Evolutionary conservation across 1,139 yeast species (phyloP).

Genomic region (Protomyces lactucae-debilis): DNA sequence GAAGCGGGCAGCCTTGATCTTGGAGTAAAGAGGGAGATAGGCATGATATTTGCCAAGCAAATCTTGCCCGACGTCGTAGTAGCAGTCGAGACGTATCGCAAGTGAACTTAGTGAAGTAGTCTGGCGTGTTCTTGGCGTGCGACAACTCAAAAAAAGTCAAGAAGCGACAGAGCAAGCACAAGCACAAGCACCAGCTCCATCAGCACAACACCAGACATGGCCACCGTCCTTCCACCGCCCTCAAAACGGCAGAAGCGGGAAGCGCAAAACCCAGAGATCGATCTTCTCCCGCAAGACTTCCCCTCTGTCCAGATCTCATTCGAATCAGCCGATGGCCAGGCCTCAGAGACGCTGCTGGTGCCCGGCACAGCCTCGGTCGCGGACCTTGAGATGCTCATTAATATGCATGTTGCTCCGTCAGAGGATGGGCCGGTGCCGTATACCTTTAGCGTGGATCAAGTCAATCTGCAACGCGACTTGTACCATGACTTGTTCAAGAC

Average conservation of each 20-base stretch:
- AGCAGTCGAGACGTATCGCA: too few relatives aligned
- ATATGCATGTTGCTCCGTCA: conserved; percentile 48
- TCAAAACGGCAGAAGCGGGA: conserved; percentile 81
- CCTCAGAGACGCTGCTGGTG: conserved; percentile 76
- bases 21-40: too few relatives aligned
- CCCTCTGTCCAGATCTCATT: conserved; percentile 85
- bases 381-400: conserved; percentile 81
- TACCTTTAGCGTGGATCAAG: conserved; percentile 53
- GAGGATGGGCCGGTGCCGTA: conserved; percentile 89
- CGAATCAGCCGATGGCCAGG: conserved; percentile 70
- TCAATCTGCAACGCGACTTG: conserved; percentile 71
- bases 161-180: too few relatives aligned
- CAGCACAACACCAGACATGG: conserved; percentile 46
- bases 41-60: too few relatives aligned
- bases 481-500: conserved; percentile 80
- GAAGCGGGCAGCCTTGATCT: too few relatives aligned
- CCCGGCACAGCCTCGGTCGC: conserved; percentile 85
- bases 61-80: too few relatives aligned
- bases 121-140: too few relatives aligned
- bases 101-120: too few relatives aligned
- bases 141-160: too few relatives aligned
- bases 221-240: conserved; percentile 90
- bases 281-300: conserved; percentile 66
- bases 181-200: too few relatives aligned
- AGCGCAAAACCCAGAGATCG: conserved; percentile 77